Base-by-base conservation (phyloP, 345 rosid genomes). In the Rhizophora apiculata region DNA sequence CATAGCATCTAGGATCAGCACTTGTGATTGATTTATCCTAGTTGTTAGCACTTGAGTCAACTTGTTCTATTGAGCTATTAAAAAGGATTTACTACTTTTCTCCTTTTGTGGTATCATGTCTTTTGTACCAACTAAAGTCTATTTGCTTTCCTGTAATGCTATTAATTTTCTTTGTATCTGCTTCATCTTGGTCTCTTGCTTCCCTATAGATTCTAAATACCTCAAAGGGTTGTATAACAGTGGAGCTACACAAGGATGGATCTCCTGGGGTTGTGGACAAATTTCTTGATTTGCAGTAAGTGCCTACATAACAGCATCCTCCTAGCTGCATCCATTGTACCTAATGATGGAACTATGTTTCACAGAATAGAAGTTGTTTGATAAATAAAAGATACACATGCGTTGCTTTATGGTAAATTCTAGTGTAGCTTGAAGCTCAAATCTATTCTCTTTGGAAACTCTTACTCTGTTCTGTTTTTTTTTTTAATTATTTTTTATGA, bases 221-320 rank as follows among this genome's bases (percentile, higher is more conserved):
- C 79, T 85, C 93, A 54, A 91, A 89, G 73, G 97, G 97, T 60
- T 74, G 62, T 71, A 75, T 91, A 52, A 76, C 82, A 34, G 87
- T 89, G 52, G 97, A 91, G 71, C 89, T 91, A 68, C 79, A 70
- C 76, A 91, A 89, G 81, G 96, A 89, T 68, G 72, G 52, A 70
- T 84, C 97, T 74, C 91, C 96, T 1, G 88, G 83, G 74, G 83
- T 81, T 62, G 96, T 91, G 79, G 93, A 89, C 83, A 87, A 78
- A 69, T 91, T 91, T 77, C 81, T 91, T 63, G 90, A 91, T 66
- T 78, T 87, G 67, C 83, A 88, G 97, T 86, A 68, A 81, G 89
- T 70, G 60, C 63, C 32, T 6, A 22, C 30, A 39, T 62, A 22
- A 53, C 61, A 71, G 6, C 31, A 37, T 16, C 67, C 43, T 46